A percentile compares a stretch with the other conserved stretches of the same genome.
Evolutionary conservation across 768 basidiomycete species (phyloP).

Genomic region (Leccinum aurantiacum): DNA sequence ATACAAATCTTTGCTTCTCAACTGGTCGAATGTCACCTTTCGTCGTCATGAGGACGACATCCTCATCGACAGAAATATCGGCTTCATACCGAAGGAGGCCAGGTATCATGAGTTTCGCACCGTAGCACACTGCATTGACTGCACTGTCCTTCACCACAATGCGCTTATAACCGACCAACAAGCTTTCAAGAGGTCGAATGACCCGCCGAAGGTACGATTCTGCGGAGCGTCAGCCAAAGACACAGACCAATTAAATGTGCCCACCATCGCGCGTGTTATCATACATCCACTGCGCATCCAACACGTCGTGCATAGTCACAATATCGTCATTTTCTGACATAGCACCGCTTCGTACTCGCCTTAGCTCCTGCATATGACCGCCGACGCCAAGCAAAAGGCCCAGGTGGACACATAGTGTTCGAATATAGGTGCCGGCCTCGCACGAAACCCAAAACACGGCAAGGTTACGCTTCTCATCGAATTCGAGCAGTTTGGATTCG

Average conservation of each 20-base stretch:
- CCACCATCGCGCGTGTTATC: slow-evolving; percentile 95
- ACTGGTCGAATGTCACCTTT: slow-evolving; percentile 60
- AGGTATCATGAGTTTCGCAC: slow-evolving; percentile 99
- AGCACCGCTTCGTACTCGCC: slow-evolving; percentile 92
- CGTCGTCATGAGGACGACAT: slow-evolving; percentile 98
- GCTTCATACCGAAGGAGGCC: slow-evolving; percentile 95
- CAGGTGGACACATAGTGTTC: slow-evolving; percentile 96
- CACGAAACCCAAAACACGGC: slow-evolving; percentile 99
- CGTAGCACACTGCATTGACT: slow-evolving; percentile 99
- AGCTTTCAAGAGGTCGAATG: slow-evolving; percentile 90
- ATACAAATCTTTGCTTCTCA: neutral
- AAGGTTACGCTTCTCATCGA: slow-evolving; percentile 95
- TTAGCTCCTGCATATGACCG: slow-evolving; percentile 99
- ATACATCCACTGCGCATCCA: slow-evolving; percentile 98
- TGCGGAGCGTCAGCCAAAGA: slow-evolving; percentile 34
- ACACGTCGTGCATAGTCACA: slow-evolving; percentile 99
- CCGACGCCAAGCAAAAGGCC: slow-evolving; percentile 94
- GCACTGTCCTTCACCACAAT: slow-evolving; percentile 99
- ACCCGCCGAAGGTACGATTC: slow-evolving; percentile 96
- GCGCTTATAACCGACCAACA: slow-evolving; percentile 95
- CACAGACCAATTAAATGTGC: slow-evolving; percentile 19
- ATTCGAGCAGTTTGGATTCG: slow-evolving; percentile 93
- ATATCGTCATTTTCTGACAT: slow-evolving; percentile 98
- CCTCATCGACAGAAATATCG: slow-evolving; percentile 92
- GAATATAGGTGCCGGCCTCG: slow-evolving; percentile 95